phyloP scores from a whole-genome alignment of 495 filamentous ascomycete species.

The Aspergillus incahuasiensis region DNA sequence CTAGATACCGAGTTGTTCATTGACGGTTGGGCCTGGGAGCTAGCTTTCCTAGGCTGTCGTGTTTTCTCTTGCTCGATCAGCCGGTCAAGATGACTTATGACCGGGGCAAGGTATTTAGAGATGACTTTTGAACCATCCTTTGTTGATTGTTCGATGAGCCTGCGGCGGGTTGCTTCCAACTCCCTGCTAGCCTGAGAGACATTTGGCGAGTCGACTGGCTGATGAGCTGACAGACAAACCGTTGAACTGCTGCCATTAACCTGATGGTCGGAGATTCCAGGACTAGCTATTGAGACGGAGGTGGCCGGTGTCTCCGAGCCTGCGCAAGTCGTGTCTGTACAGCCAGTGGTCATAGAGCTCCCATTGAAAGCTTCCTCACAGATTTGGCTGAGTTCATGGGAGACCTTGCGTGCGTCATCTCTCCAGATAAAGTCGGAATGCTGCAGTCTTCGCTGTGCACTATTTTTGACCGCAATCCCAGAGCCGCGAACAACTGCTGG shows the following conservation, averaged over 20 bases:
- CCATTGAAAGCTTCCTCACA: slow-evolving; percentile 81
- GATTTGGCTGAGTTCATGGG: slow-evolving; percentile 60
- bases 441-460: slow-evolving; percentile 35
- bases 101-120: slow-evolving; percentile 49
- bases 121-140: slow-evolving; percentile 33
- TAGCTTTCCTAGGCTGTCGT: slow-evolving; percentile 10
- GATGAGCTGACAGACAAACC: not conserved
- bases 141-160: slow-evolving; percentile 46
- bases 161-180: slow-evolving; percentile 53
- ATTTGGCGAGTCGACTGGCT: slow-evolving; percentile 19
- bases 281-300: slow-evolving; percentile 39
- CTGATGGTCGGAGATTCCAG: slow-evolving; percentile 21
- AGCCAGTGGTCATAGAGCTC: slow-evolving; percentile 51
- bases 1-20: slow-evolving; percentile 54
- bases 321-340: slow-evolving; percentile 39
- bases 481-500: slow-evolving; percentile 35
- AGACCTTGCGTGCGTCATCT: slow-evolving; percentile 61
- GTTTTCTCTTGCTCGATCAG: slow-evolving; percentile 49
- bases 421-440: slow-evolving; percentile 49
- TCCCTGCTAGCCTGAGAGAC: slow-evolving; percentile 45
- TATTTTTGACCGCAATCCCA: slow-evolving; percentile 23
- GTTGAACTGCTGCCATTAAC: not conserved
- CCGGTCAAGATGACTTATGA: slow-evolving; percentile 59
- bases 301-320: slow-evolving; percentile 51
- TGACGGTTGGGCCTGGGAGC: slow-evolving; percentile 33